Evolutionary conservation across 495 filamentous ascomycete species (phyloP).

Genomic region (Aspergillus sparsus): DNA sequence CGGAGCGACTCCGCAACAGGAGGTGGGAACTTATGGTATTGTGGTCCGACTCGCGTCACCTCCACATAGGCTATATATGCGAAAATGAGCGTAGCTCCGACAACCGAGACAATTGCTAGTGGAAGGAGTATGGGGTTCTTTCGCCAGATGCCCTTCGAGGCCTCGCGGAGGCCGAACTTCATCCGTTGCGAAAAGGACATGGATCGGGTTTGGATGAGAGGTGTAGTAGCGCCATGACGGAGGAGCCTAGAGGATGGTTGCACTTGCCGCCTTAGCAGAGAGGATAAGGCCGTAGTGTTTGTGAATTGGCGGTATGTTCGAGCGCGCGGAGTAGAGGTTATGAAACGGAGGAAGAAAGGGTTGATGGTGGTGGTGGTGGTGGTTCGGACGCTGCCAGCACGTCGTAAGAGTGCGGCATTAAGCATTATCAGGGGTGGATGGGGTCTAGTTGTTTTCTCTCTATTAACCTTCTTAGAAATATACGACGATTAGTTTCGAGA

Average conservation of each 20-base stretch:
- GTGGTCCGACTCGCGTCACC: conserved; percentile 59
- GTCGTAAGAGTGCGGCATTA: conserved; percentile 29
- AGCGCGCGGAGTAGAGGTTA: background rate
- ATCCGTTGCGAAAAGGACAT: conserved; percentile 24
- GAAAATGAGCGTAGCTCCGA: conserved; percentile 38
- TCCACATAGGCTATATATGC: conserved; percentile 61
- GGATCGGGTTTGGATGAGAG: conserved; percentile 11
- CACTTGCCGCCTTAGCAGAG: too few species aligned
- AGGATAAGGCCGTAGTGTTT: background rate
- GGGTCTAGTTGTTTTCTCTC: background rate
- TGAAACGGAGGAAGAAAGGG: conserved; percentile 7
- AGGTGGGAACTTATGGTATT: conserved; percentile 77
- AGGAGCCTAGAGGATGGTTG: background rate
- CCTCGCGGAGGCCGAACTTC: conserved; percentile 38
- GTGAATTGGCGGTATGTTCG: conserved; percentile 7
- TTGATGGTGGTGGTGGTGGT: conserved; percentile 15
- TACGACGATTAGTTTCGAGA: too few species aligned
- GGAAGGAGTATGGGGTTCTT: conserved; percentile 49
- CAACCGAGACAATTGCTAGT: conserved; percentile 51
- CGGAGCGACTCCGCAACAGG: conserved; percentile 78
- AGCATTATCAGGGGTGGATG: conserved; percentile 32
- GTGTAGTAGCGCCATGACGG: conserved; percentile 4
- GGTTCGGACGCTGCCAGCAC: conserved; percentile 31
- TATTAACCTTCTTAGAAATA: background rate
- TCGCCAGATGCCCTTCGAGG: conserved; percentile 49